phyloP scores from a whole-genome alignment of 805 yeast genomes.

The Candida piceae region DNA sequence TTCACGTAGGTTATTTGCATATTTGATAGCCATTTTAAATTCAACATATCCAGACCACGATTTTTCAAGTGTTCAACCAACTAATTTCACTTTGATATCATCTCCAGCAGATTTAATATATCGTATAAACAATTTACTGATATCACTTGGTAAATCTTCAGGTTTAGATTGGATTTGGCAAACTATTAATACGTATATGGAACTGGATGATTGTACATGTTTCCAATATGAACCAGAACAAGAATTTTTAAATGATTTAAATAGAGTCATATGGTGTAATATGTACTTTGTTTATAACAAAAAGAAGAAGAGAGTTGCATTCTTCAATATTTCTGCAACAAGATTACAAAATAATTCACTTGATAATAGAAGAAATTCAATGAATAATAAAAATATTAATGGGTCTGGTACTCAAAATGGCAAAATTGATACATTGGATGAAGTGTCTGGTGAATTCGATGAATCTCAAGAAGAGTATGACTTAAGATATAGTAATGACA shows the following conservation, averaged over 20 bases:
- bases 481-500: conserved; percentile 26
- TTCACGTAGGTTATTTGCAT: conserved; percentile 84
- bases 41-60: conserved; percentile 96
- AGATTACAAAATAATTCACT: conserved; percentile 30
- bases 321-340: conserved; percentile 61
- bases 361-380: conserved; percentile 22
- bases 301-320: conserved; percentile 86
- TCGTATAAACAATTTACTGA: conserved; percentile 71
- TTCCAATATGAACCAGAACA: conserved; percentile 62
- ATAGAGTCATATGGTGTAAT: conserved; percentile 63
- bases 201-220: conserved; percentile 55
- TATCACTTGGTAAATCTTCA: conserved; percentile 55
- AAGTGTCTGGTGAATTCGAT: conserved; percentile 23
- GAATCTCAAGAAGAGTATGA: conserved; percentile 34
- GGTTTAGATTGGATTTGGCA: conserved; percentile 78
- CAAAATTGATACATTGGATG: conserved; percentile 29
- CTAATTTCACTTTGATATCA: conserved; percentile 57
- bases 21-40: conserved; percentile 83
- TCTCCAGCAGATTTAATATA: conserved; percentile 47
- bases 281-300: conserved; percentile 93
- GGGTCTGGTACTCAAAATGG: conserved; percentile 21
- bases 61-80: conserved; percentile 80
- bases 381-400: background rate
- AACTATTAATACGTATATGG: conserved; percentile 77
- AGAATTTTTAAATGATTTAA: conserved; percentile 58